A percentile compares a stretch with the other conserved stretches of the same genome.
phyloP scores from a whole-genome alignment of 768 basidiomycete species.

The Trametes elegans region DNA sequence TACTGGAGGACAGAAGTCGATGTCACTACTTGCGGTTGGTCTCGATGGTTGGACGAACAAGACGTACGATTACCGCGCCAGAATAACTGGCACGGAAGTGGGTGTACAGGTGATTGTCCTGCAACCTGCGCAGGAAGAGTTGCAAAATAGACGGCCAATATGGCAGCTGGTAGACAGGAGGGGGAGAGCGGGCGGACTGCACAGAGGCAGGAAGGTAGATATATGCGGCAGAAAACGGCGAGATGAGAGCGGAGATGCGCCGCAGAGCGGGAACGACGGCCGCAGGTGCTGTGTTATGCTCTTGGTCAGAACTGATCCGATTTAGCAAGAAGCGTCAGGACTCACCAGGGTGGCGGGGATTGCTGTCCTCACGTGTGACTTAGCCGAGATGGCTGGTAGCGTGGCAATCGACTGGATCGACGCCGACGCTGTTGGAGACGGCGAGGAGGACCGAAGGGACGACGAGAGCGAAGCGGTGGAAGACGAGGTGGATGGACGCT shows the following conservation, averaged over 20 bases:
- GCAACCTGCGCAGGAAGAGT: slow-evolving; percentile 15
- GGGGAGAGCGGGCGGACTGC: neutral
- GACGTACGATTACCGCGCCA: slow-evolving; percentile 12
- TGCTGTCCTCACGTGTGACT: neutral
- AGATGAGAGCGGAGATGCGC: neutral
- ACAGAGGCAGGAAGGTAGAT: neutral
- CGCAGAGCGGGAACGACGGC: slow-evolving; percentile 2
- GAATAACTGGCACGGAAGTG: neutral
- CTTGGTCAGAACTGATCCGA: slow-evolving; percentile 12
- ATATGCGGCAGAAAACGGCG: slow-evolving; percentile 5
- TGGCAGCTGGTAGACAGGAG: neutral
- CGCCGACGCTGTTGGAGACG: neutral
- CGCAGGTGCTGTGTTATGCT: slow-evolving; percentile 9
- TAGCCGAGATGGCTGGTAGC: neutral
- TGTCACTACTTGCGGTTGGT: neutral
- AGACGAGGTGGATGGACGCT: neutral
- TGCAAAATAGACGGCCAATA: too few relatives aligned
- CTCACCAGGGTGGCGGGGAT: slow-evolving; percentile 11
- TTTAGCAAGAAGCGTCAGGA: neutral
- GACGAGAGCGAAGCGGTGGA: neutral
- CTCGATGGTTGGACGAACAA: too few relatives aligned
- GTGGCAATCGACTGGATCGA: neutral
- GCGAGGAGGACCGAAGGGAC: neutral
- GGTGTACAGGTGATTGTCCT: neutral
- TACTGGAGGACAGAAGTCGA: neutral